These are phyloP conservation scores for Cyberlindnera japonica DNA, from an alignment of 805 yeast genomes.

Conservation along the genomic window DNA sequence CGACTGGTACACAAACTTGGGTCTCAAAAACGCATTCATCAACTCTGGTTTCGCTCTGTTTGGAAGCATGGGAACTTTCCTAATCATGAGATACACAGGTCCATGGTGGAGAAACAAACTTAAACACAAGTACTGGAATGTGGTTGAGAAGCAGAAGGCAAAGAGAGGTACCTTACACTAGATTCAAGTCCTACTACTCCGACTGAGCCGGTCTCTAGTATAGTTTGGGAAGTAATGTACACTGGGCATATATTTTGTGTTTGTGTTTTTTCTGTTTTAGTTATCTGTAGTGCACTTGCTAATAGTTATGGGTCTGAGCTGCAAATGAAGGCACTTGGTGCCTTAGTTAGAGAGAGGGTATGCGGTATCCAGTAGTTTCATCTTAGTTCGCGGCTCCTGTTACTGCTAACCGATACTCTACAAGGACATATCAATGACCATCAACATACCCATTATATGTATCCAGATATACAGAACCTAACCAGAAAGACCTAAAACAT, in stretches of 20 bases:
- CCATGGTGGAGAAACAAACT: slow-evolving; percentile 27
- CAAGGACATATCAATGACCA: too few species aligned
- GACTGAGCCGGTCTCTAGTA: too few species aligned
- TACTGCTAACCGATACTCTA: too few species aligned
- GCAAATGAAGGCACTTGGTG: not conserved
- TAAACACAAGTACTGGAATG: slow-evolving; percentile 21
- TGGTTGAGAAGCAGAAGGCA: slow-evolving; percentile 24
- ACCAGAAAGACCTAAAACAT: not conserved
- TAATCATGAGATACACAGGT: slow-evolving; percentile 25
- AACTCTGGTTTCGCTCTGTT: slow-evolving; percentile 27
- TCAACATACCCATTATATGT: too few species aligned
- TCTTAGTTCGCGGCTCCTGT: too few species aligned
- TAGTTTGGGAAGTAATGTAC: too few species aligned
- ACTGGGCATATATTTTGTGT: too few species aligned
- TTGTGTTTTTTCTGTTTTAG: too few species aligned
- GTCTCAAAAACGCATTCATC: slow-evolving; percentile 53
- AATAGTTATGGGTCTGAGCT: too few species aligned
- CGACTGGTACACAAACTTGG: slow-evolving; percentile 50
- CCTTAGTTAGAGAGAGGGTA: not conserved
- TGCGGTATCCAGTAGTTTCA: not conserved
- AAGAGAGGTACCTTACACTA: slow-evolving; percentile 14
- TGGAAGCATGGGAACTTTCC: slow-evolving; percentile 19
- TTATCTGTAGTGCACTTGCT: too few species aligned
- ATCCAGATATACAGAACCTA: too few species aligned
- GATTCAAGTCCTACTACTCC: not conserved